Evolutionary conservation across 805 yeast species (phyloP), one percentile per base, ranked within the genome.

Genomic region (Suhomyces pyralidae): DNA sequence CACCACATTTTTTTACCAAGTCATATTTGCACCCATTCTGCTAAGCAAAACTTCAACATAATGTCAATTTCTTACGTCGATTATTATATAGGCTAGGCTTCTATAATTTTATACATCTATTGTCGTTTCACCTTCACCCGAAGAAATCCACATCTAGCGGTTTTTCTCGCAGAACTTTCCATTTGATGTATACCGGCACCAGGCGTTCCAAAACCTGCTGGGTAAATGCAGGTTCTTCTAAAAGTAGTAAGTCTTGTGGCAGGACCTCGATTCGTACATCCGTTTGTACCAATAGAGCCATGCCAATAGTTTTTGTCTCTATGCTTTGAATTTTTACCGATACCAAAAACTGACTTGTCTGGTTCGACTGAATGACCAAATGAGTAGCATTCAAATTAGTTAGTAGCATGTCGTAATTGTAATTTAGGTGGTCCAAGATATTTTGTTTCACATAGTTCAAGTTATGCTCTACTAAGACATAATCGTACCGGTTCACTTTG

Each of bases 301-400:
- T 5, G 0, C n/a, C 22, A 3, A 24, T 19, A 8, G 12, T 19
- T 14, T 17, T 20, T 9, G 38, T 25, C 2, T 22, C 38, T n/a
- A 40, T 20, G 9, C 24, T 38, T 9, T 45, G 47, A 3, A 48
- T 2, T 3, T 40, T 43, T n/a, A 49, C 52, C 40, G 52, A 42
- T 7, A 46, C 47, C 25, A 57, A 28, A 32, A 57, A 57, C 40
- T 46, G 48, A 6, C 60, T 57, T 1, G 55, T 24, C 17, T 34
- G 12, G 3, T 22, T 25, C 2, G 46, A 3, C 19, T 43, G 30
- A 6, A 36, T 9, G 10, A 52, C 50, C 4, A 26, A 10, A 17
- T 52, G 55, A 5, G 52, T 52, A 22, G 48, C 40, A 17, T 5
- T 15, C 2, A 34, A 2, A 12, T 12, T 7, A 32, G 15, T 6